A percentile compares a stretch with the other conserved stretches of the same genome.
phyloP scores from a whole-genome alignment of 495 filamentous ascomycete species.

The Parmelia sp. region DNA sequence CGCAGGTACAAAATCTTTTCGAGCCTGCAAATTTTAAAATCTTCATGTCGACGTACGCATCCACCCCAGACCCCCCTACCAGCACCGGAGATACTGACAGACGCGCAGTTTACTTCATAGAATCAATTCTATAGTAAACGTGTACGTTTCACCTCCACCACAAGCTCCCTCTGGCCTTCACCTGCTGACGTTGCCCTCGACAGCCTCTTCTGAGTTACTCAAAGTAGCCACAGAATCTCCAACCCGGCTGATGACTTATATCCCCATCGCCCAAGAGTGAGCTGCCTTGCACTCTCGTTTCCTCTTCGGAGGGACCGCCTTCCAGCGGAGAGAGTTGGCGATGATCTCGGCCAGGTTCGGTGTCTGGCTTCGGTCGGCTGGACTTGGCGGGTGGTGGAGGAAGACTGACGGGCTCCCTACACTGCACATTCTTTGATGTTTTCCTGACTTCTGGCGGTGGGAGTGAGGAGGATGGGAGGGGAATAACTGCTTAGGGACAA shows the following conservation, averaged over 20 bases:
- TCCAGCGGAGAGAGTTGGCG: slow-evolving; percentile 53
- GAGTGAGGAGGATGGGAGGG: not conserved
- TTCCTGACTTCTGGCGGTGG: not conserved
- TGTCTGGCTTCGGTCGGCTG: slow-evolving; percentile 58
- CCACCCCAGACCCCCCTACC: not conserved
- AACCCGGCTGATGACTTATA: slow-evolving; percentile 69
- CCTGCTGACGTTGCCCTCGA: not conserved
- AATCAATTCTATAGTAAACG: slow-evolving; percentile 90
- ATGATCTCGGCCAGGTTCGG: slow-evolving; percentile 63
- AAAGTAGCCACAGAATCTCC: slow-evolving; percentile 70
- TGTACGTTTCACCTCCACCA: slow-evolving; percentile 24
- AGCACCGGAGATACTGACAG: not conserved
- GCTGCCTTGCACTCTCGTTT: slow-evolving; percentile 51
- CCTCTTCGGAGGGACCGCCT: slow-evolving; percentile 7
- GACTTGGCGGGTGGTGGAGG: slow-evolving; percentile 60
- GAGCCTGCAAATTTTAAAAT: not conserved
- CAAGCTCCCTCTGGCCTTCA: not conserved
- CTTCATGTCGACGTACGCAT: slow-evolving; percentile 11
- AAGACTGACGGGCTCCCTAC: slow-evolving; percentile 58
- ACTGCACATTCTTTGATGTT: not conserved
- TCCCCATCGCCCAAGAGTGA: slow-evolving; percentile 69
- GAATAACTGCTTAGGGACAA: too few relatives aligned
- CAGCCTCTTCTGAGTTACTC: slow-evolving; percentile 64
- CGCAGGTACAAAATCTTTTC: not conserved
- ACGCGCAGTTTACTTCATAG: slow-evolving; percentile 45